A percentile compares a stretch with the other conserved stretches of the same genome.
These are phyloP conservation scores for Rhodotorula taiwanensis DNA, from an alignment of 768 basidiomycete species.

Conservation along the genomic window DNA sequence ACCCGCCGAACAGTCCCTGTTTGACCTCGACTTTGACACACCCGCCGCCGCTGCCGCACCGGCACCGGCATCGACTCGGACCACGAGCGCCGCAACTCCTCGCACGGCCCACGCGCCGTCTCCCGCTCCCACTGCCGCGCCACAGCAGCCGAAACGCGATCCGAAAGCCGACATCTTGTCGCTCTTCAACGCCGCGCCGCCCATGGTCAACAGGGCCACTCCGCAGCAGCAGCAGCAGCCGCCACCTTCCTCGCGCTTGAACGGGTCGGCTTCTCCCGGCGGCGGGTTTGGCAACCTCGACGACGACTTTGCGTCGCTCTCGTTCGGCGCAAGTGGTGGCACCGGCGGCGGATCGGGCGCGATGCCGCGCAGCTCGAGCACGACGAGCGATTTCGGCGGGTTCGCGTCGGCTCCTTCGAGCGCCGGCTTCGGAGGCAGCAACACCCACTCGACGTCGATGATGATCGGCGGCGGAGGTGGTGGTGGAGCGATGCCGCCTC, in stretches of 20 bases:
- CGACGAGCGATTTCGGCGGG: background rate
- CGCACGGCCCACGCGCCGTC: slow-evolving; percentile 38
- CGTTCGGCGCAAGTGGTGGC: slow-evolving; percentile 5
- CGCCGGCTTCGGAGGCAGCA: too few species aligned
- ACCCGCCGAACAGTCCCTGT: slow-evolving; percentile 60
- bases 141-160: slow-evolving; percentile 7
- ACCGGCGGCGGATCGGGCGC: background rate
- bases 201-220: slow-evolving; percentile 33
- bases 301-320: slow-evolving; percentile 15
- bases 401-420: slow-evolving; percentile 6
- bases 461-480: too few species aligned
- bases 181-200: slow-evolving; percentile 57
- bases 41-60: slow-evolving; percentile 16
- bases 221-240: background rate
- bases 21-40: slow-evolving; percentile 75
- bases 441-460: too few species aligned
- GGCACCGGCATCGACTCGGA: background rate
- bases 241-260: background rate
- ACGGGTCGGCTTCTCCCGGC: background rate
- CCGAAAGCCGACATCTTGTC: slow-evolving; percentile 76
- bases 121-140: slow-evolving; percentile 30
- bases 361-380: background rate
- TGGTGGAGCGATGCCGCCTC: too few species aligned
- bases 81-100: too few species aligned
- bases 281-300: slow-evolving; percentile 3